Evolutionary conservation across 331 rosid genomes (phyloP).

Genomic region (Phaseolus coccineus): DNA sequence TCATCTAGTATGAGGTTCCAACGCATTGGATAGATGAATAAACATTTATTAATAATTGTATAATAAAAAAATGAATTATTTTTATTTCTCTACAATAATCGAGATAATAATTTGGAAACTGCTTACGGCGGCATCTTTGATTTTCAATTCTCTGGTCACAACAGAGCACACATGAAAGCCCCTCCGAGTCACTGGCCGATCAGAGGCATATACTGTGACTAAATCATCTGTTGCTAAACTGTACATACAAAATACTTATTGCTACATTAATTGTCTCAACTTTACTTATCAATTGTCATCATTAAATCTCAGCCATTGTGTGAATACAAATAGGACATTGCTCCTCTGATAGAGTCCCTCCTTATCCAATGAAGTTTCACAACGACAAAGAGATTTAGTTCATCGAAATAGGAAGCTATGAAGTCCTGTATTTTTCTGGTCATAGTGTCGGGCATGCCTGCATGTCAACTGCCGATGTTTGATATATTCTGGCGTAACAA

Average conservation of each 20-base stretch:
- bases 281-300: not conserved
- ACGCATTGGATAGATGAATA: conserved; percentile 7
- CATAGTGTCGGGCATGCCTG: conserved; percentile 35
- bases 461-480: conserved; percentile 8
- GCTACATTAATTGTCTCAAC: not conserved
- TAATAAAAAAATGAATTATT: not conserved
- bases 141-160: conserved; percentile 28
- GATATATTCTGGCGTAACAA: not conserved
- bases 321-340: conserved; percentile 24
- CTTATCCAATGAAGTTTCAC: not conserved
- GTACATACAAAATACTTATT: conserved; percentile 38
- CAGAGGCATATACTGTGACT: conserved; percentile 22
- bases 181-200: conserved; percentile 31
- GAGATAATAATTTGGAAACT: conserved; percentile 18
- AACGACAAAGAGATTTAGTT: conserved; percentile 6
- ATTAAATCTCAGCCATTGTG: conserved; percentile 12
- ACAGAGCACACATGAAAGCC: conserved; percentile 13
- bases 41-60: conserved; percentile 8
- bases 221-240: conserved; percentile 29
- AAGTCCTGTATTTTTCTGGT: conserved; percentile 23
- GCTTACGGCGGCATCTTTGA: conserved; percentile 8
- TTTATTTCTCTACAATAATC: conserved; percentile 23
- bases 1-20: not conserved
- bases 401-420: conserved; percentile 7
- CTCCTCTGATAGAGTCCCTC: conserved; percentile 15